These are phyloP conservation scores for Aspergillus saccharolyticus DNA, from an alignment of 495 filamentous ascomycete genomes.

Conservation along the genomic window DNA sequence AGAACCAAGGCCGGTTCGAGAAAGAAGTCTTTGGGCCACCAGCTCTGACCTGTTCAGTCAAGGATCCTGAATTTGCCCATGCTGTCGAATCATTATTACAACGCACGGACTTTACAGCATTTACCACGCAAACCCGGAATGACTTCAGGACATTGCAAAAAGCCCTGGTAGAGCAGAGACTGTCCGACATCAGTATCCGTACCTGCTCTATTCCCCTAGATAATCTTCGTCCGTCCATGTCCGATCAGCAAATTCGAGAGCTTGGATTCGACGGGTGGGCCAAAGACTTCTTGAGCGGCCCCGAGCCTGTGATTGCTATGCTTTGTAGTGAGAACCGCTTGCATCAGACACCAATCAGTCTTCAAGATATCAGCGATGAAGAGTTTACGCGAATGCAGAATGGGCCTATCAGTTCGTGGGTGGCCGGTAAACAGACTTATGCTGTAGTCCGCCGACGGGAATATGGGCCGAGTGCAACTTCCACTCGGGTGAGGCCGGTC, in stretches of 20 bases:
- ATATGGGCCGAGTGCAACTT: conserved; percentile 64
- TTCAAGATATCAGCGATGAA: conserved; percentile 55
- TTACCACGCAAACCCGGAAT: conserved; percentile 66
- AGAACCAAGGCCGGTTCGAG: conserved; percentile 67
- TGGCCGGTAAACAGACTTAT: conserved; percentile 55
- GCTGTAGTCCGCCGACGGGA: conserved; percentile 60
- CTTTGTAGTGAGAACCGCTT: conserved; percentile 65
- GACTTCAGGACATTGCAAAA: conserved; percentile 67
- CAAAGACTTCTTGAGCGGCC: conserved; percentile 70
- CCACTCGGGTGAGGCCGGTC: conserved; percentile 56
- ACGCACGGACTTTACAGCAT: conserved; percentile 58
- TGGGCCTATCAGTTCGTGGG: conserved; percentile 54
- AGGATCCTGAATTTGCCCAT: conserved; percentile 66
- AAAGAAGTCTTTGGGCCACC: conserved; percentile 82
- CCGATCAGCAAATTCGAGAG: conserved; percentile 45
- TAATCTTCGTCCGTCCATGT: conserved; percentile 49
- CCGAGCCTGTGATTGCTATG: conserved; percentile 81
- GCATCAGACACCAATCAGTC: conserved; percentile 60
- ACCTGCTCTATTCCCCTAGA: conserved; percentile 44
- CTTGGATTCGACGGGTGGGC: conserved; percentile 78
- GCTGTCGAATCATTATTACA: conserved; percentile 67
- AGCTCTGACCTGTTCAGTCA: conserved; percentile 74
- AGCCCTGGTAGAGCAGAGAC: conserved; percentile 42
- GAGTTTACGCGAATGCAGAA: conserved; percentile 57
- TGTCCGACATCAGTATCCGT: conserved; percentile 64